phyloP scores from a whole-genome alignment of 257 asterid genomes.

The Dorcoceras hygrometricum region DNA sequence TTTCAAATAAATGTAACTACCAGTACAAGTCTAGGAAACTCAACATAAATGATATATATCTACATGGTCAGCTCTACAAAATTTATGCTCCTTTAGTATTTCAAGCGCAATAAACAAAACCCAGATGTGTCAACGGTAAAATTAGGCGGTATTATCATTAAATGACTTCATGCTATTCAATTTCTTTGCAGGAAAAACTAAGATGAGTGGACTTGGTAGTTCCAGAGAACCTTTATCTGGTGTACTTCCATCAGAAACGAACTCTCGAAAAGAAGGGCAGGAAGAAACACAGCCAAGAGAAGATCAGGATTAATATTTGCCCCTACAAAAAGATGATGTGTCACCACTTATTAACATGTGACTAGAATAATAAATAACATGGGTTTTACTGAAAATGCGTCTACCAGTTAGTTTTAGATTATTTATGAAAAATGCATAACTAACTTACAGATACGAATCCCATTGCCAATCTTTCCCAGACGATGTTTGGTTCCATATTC shows the following conservation, averaged over 20 bases:
- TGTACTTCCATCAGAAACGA: conserved; percentile 93
- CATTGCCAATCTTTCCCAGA: conserved; percentile 81
- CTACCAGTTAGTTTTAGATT: conserved; percentile 3
- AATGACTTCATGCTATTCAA: conserved; percentile 14
- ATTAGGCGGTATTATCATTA: neutral
- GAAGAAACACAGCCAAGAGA: conserved; percentile 94
- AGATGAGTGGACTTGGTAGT: neutral
- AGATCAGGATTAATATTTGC: conserved; percentile 90
- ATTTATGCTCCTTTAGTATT: conserved; percentile 3
- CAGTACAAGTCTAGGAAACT: neutral
- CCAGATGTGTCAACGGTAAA: neutral
- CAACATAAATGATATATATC: neutral
- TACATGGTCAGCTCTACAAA: neutral
- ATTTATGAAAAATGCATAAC: conserved; percentile 12
- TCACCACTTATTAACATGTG: conserved; percentile 20
- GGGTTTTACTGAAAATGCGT: conserved; percentile 10
- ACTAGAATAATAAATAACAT: conserved; percentile 14
- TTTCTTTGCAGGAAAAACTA: conserved; percentile 15
- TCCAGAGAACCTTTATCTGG: conserved; percentile 80
- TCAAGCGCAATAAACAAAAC: conserved; percentile 1
- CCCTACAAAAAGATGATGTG: conserved; percentile 48
- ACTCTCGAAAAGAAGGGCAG: conserved; percentile 97
- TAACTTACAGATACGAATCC: conserved; percentile 88
- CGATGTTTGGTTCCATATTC: conserved; percentile 76
- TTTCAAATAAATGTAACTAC: neutral